These are phyloP conservation scores for Cladorrhinum samala DNA, from an alignment of 495 filamentous ascomycete genomes.

Conservation along the genomic window DNA sequence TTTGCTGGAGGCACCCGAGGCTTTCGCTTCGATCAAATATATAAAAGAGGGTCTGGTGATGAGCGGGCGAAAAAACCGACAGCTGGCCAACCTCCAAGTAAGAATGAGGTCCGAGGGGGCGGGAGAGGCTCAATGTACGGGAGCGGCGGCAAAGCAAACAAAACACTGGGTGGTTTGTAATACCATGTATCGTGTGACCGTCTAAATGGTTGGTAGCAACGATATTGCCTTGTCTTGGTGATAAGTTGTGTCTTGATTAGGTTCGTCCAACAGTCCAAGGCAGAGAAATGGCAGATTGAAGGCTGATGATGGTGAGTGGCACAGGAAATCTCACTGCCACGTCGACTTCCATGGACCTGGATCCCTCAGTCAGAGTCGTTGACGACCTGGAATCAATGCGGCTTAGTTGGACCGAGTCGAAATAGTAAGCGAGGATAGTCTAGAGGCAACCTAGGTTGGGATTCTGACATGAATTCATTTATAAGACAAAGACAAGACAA, in stretches of 20 bases:
- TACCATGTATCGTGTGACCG: not conserved
- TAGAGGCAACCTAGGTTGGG: not conserved
- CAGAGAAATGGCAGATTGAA: not conserved
- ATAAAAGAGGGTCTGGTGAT: too few species aligned
- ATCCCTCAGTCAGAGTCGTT: not conserved
- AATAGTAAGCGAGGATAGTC: not conserved
- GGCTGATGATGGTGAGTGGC: slow-evolving; percentile 2
- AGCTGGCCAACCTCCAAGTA: too few species aligned
- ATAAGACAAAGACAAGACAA: too few species aligned
- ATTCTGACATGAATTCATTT: not conserved
- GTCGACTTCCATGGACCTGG: slow-evolving; percentile 3
- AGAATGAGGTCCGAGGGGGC: too few species aligned
- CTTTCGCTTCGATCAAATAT: too few species aligned
- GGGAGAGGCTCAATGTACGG: too few species aligned
- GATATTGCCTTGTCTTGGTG: too few species aligned
- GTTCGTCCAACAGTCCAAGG: slow-evolving; percentile 1
- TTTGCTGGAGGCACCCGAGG: too few species aligned
- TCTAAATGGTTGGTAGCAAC: not conserved
- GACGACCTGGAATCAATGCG: not conserved
- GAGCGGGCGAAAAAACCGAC: too few species aligned
- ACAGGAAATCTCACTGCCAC: slow-evolving; percentile 6
- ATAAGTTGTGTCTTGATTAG: not conserved
- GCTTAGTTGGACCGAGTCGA: slow-evolving; percentile 2
- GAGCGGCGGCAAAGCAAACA: too few species aligned
- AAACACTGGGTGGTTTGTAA: too few species aligned